These are phyloP conservation scores for Exophiala sp. DNA, from an alignment of 2,329 filamentous ascomycete genomes.

Conservation along the genomic window DNA sequence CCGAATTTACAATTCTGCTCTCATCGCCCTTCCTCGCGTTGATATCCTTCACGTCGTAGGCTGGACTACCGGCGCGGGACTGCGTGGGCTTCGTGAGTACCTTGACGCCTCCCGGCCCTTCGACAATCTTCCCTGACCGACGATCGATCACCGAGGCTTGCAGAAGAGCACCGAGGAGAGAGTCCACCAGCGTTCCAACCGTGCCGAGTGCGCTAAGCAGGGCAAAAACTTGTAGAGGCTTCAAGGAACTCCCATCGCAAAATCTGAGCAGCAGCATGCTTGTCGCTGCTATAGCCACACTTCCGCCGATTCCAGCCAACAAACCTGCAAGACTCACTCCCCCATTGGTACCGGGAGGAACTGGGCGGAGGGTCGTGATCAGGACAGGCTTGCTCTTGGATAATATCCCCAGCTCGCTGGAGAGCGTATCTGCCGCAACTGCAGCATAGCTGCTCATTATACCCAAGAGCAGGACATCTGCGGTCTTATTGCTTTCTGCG, in stretches of 20 bases:
- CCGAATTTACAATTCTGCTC: conserved; percentile 61
- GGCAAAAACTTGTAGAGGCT: conserved; percentile 39
- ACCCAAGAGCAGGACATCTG: conserved; percentile 56
- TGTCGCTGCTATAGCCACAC: conserved; percentile 61
- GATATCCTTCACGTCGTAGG: conserved; percentile 22
- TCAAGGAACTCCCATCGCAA: conserved; percentile 35
- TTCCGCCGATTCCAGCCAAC: conserved; percentile 65
- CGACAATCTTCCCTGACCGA: conserved; percentile 77
- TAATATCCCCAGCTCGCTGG: conserved; percentile 89
- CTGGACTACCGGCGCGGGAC: conserved; percentile 5
- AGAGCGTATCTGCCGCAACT: conserved; percentile 88
- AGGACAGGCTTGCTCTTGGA: conserved; percentile 69
- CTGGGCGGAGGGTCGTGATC: conserved; percentile 74
- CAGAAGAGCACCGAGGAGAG: conserved; percentile 73
- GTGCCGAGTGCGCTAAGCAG: conserved; percentile 65
- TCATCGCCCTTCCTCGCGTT: conserved; percentile 37
- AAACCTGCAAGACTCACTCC: conserved; percentile 75
- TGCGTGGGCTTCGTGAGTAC: conserved; percentile 30
- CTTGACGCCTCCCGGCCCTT: conserved; percentile 68
- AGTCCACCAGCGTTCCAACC: conserved; percentile 78
- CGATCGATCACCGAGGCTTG: conserved; percentile 84
- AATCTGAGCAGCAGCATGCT: conserved; percentile 58
- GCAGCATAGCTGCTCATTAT: conserved; percentile 82
- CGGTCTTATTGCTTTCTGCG: not conserved
- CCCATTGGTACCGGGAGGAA: conserved; percentile 88